phyloP scores from a whole-genome alignment of 139 green algal genomes.

The Coccomyxa sp. region DNA sequence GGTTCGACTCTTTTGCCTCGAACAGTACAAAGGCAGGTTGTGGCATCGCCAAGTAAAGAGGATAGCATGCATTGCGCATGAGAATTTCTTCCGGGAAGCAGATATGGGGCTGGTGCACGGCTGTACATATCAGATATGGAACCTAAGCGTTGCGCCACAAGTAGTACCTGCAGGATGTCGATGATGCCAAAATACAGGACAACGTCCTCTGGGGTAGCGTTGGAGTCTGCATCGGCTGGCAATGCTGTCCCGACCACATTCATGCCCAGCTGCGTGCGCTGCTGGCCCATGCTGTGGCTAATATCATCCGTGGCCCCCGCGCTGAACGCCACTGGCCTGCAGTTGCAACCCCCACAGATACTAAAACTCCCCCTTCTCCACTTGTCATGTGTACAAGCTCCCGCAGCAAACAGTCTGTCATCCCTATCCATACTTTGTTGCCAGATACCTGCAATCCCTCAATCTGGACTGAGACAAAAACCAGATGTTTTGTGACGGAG shows the following conservation, averaged over 20 bases:
- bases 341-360: not conserved
- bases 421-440: too few species aligned
- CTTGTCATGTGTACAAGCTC: too few species aligned
- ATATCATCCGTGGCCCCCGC: slow-evolving; percentile 17
- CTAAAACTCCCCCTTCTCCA: not conserved
- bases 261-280: slow-evolving; percentile 48
- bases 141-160: not conserved
- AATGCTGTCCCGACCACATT: slow-evolving; percentile 59
- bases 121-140: too few species aligned
- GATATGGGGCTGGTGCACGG: too few species aligned
- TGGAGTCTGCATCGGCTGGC: not conserved
- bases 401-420: too few species aligned
- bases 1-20: too few species aligned
- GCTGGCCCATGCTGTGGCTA: slow-evolving; percentile 9
- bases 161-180: slow-evolving; percentile 72
- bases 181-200: slow-evolving; percentile 91
- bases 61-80: too few species aligned
- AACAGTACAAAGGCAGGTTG: too few species aligned
- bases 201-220: slow-evolving; percentile 43
- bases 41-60: slow-evolving; percentile 2
- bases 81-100: too few species aligned
- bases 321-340: slow-evolving; percentile 24
- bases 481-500: too few species aligned
- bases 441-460: too few species aligned
- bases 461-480: too few species aligned